phyloP scores from a whole-genome alignment of 2,329 filamentous ascomycete species.

The Xylaria sp. region DNA sequence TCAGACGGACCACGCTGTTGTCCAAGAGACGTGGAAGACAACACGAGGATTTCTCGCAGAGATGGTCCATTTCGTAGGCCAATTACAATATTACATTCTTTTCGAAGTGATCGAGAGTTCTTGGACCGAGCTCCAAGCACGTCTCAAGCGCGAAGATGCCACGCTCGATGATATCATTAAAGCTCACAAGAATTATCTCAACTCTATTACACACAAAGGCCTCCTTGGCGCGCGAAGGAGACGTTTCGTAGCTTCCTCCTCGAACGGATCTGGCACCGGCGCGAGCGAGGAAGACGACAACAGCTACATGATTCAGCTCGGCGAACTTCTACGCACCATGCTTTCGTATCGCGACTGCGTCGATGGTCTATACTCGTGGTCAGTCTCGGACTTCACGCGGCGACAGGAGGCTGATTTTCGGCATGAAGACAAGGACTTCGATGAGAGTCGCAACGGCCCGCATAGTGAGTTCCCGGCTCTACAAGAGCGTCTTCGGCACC shows the following conservation, averaged over 20 bases:
- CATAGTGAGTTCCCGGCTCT: slow-evolving; percentile 76
- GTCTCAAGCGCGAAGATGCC: slow-evolving; percentile 84
- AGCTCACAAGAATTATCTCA: slow-evolving; percentile 90
- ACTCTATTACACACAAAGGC: slow-evolving; percentile 95
- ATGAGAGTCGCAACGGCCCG: slow-evolving; percentile 66
- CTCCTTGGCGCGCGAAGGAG: slow-evolving; percentile 78
- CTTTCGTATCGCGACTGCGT: slow-evolving; percentile 92
- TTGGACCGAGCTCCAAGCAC: slow-evolving; percentile 89
- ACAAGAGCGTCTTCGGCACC: slow-evolving; percentile 75
- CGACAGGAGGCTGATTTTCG: slow-evolving; percentile 83
- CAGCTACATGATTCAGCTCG: slow-evolving; percentile 88
- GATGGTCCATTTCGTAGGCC: slow-evolving; percentile 98
- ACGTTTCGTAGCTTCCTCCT: slow-evolving; percentile 56
- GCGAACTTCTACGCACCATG: slow-evolving; percentile 94
- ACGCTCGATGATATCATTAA: slow-evolving; percentile 95
- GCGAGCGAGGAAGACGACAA: slow-evolving; percentile 73
- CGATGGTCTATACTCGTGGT: slow-evolving; percentile 94
- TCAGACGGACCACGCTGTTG: slow-evolving; percentile 73
- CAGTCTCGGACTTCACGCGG: slow-evolving; percentile 90
- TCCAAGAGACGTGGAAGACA: slow-evolving; percentile 86
- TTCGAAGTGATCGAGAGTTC: slow-evolving; percentile 98
- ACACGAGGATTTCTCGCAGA: slow-evolving; percentile 91
- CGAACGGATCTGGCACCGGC: slow-evolving; percentile 50
- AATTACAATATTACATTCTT: slow-evolving; percentile 97
- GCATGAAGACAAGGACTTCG: slow-evolving; percentile 42